phyloP scores from a whole-genome alignment of 306 rosid species.

The Carpinus fangiana region DNA sequence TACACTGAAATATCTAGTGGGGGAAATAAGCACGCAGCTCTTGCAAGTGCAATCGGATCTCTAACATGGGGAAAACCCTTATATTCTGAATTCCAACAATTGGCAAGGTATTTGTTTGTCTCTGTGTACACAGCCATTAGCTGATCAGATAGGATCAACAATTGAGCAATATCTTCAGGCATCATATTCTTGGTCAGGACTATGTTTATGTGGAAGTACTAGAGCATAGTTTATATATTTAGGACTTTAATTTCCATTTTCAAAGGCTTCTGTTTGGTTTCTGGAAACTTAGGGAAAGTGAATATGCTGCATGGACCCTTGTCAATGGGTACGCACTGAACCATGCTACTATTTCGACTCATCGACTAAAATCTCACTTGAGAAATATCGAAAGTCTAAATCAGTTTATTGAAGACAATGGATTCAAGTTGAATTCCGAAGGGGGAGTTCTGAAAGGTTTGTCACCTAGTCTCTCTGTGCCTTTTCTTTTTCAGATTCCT shows the following conservation, averaged over 20 bases:
- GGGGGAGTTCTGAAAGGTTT: constrained; percentile 91
- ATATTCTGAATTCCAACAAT: constrained; percentile 72
- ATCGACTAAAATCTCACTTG: constrained; percentile 71
- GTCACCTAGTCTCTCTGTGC: constrained; percentile 21
- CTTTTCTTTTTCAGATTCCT: constrained; percentile 5
- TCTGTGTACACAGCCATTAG: constrained; percentile 7
- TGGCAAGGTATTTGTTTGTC: constrained; percentile 58
- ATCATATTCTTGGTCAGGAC: not conserved
- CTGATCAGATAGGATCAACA: not conserved
- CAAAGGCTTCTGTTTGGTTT: constrained; percentile 15
- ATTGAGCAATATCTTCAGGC: not conserved
- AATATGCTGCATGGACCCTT: constrained; percentile 97
- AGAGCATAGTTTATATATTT: not conserved
- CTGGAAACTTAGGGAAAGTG: constrained; percentile 69
- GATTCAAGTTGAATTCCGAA: constrained; percentile 83
- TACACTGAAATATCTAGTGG: constrained; percentile 56
- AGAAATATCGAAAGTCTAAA: constrained; percentile 64
- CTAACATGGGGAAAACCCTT: constrained; percentile 80
- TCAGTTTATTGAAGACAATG: constrained; percentile 71
- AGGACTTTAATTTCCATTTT: constrained; percentile 2
- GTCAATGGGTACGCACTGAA: constrained; percentile 90
- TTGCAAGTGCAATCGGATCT: constrained; percentile 79
- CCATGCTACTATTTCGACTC: constrained; percentile 88
- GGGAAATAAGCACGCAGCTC: constrained; percentile 77
- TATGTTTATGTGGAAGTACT: not conserved